Base-by-base conservation (phyloP, 75 land plant genomes). In the Ceratopteris richardii region DNA sequence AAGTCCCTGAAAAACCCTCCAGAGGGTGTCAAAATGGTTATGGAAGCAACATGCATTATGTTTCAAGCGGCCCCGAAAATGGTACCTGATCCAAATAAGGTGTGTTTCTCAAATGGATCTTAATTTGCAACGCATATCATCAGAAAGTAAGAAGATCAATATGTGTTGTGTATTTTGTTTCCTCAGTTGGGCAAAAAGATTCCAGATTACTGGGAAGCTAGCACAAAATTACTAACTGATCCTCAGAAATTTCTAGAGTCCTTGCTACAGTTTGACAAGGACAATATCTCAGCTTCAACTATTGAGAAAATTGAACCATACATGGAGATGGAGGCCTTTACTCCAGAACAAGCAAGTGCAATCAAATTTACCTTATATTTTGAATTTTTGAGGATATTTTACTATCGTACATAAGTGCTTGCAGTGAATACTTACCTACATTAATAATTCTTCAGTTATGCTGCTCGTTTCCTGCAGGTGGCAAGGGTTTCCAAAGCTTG, bases 31-130 rank as follows among this genome's bases (percentile, higher is more conserved):
- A 72, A 72, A 57, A 57, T 64, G 61, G 74, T 72, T 26, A 72
- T 72, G 74, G 74, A 72, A 51, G 74, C 74, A 6, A 58, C 63
- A 20, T 72, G 74, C 33, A 72, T 72, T 13, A 72, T 72, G 74
- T 72, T 72, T 18, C n/a, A 50, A 0, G 0, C 65, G 0, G 30
- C 69, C 24, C 74, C 74, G 0, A 72, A 72, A 39, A 72, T 72
- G 74, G 46, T 72, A 9, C 47, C 56, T 18, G 74, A 72, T 39
- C 74, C 74, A 0, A 72, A 72, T 42, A 72, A 54, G 63, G 74
- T 65, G 44, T 14, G 31, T 46, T 18, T 46, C 22, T 2, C 50
- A 5, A 46, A 18, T 46, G 50, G 17, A 13, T 14, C 39, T 33
- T 37, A 9, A 4, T 9, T 37, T 17, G 23, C 20, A 14, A 58